These are phyloP conservation scores for Endoconidiophora laricicola DNA, from an alignment of 2,329 filamentous ascomycete species.

Conservation along the genomic window DNA sequence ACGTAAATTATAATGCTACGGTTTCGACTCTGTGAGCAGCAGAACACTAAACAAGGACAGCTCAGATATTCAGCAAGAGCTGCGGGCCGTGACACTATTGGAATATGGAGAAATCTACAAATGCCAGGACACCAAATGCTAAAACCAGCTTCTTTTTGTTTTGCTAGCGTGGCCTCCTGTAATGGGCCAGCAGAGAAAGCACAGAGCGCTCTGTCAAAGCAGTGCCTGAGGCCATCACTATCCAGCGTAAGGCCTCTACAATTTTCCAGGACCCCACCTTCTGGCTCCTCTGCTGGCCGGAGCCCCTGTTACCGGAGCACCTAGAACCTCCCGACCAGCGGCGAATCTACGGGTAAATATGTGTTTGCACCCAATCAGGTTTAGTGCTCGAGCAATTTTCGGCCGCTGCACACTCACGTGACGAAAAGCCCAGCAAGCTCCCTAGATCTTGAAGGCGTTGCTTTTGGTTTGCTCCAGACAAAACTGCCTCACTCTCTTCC, in stretches of 20 bases:
- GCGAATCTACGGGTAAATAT: constrained; percentile 14
- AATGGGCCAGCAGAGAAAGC: too few relatives aligned
- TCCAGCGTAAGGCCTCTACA: constrained; percentile 11
- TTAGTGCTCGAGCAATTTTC: constrained; percentile 14
- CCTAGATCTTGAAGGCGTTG: constrained; percentile 13
- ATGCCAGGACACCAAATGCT: too few relatives aligned
- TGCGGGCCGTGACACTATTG: too few relatives aligned
- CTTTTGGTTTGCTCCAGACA: constrained; percentile 21
- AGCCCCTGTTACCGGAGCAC: constrained; percentile 12
- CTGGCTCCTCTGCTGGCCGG: background rate
- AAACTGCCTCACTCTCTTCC: constrained; percentile 30
- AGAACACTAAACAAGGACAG: too few relatives aligned
- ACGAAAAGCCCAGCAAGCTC: constrained; percentile 11
- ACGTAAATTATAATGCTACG: too few relatives aligned
- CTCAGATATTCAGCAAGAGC: too few relatives aligned
- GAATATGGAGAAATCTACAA: too few relatives aligned
- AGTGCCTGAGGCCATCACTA: constrained; percentile 11
- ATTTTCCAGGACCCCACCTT: constrained; percentile 12
- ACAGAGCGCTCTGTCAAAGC: too few relatives aligned
- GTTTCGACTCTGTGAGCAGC: too few relatives aligned
- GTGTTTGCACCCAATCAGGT: constrained; percentile 13
- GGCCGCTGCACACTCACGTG: constrained; percentile 14
- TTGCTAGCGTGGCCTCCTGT: background rate
- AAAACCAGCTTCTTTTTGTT: too few relatives aligned
- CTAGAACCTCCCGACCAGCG: constrained; percentile 13